A percentile compares a stretch with the other conserved stretches of the same genome.
Conservation (phyloP, 75 land plant genomes). For the Larix kaempferi region DNA sequence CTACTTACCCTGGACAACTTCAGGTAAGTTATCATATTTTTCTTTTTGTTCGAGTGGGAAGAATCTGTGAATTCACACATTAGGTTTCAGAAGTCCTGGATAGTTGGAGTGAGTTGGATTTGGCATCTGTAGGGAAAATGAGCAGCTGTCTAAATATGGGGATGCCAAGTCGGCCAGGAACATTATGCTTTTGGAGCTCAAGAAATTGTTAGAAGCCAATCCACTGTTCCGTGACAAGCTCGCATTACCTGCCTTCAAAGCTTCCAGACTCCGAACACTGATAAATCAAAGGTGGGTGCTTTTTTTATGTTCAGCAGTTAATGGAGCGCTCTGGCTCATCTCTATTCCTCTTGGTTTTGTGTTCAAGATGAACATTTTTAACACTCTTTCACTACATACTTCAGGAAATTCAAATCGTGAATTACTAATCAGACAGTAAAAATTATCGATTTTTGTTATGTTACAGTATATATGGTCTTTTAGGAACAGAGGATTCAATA, state of each 20-base stretch:
- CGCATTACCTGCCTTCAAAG: conserved; percentile 50
- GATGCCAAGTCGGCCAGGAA: conserved; percentile 81
- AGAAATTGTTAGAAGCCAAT: conserved; percentile 81
- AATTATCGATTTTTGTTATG: not conserved
- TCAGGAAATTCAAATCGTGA: too few species aligned
- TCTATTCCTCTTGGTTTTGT: not conserved
- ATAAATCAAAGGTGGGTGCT: conserved; percentile 68
- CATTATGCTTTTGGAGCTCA: conserved; percentile 68
- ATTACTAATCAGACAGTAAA: too few species aligned
- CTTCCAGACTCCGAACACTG: conserved; percentile 64
- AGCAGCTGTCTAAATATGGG: conserved; percentile 75
- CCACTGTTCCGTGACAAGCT: conserved; percentile 78
- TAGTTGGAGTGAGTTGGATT: not conserved
- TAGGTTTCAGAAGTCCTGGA: too few species aligned
- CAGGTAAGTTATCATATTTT: conserved; percentile 29
- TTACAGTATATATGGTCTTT: not conserved
- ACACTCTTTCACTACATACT: not conserved
- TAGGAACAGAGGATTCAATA: not conserved
- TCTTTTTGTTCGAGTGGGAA: too few species aligned
- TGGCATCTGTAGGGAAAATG: conserved; percentile 51
- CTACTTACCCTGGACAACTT: conserved; percentile 70
- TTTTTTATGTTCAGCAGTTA: not conserved
- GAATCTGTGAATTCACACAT: not conserved
- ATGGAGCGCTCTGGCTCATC: not conserved
- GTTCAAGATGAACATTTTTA: not conserved